Base-by-base conservation (phyloP, 176 grass and related monocot species). In the Oryza officinalis region DNA sequence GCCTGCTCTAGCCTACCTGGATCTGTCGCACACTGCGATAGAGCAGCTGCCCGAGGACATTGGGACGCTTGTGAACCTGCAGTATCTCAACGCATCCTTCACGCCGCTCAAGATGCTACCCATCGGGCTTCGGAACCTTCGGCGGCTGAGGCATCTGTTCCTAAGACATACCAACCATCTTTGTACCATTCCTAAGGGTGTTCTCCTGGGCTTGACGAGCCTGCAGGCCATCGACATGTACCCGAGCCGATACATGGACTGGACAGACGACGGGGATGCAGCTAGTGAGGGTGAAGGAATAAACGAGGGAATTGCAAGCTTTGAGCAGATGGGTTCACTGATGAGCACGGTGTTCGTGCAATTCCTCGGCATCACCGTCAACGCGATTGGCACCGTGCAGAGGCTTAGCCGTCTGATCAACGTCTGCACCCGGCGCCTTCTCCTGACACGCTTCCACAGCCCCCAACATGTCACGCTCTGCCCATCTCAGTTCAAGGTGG, bases 91-190 rank as follows among this genome's bases (percentile, higher is more conserved):
- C 35, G 46, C 81, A 38, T 74, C 59, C 13, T 43, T 50, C 35
- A 87, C 85, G 22, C 80, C 80, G 23, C 71, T 87, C 60, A 72
- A 65, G 28, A 44, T 32, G 32, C 17, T 87, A 3, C 85, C 85
- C 14, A 13, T 18, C 38, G 85, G 71, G 23, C n/a, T 87, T 5
- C 10, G 30, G 38, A 73, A 23, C 11, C 54, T 13, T 31, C 41
- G 41, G 32, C 30, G 26, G 76, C 80, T 26, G 25, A 81, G 44
- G 67, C 40, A 31, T 76, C 63, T 67, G 8, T 87, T 75, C 65
- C 44, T 72, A 20, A 63, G 63, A 33, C 11, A 46, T 14, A 7
- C 45, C 79, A 33, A 7, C 57, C 76, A 37, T 66, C 76, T 79
- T 32, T 1, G 12, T 26, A n/a, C 13, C 1, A 66, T 79, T 20